phyloP scores from a whole-genome alignment of 306 rosid species.

The Rosa chinensis region DNA sequence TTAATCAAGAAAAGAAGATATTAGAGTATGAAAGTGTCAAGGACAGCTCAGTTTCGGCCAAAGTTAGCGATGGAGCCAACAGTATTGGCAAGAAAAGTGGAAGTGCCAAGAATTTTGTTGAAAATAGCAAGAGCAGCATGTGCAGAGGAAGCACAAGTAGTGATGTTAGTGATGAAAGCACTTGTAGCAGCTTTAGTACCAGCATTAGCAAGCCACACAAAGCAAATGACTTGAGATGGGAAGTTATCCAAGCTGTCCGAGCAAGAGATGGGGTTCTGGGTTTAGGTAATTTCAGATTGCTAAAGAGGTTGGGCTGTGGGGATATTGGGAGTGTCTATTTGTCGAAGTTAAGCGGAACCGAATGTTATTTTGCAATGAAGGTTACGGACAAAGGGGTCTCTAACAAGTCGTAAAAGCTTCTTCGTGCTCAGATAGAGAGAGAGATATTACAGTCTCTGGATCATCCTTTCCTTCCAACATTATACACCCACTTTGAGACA shows the following conservation, averaged over 20 bases:
- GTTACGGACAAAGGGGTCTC: constrained; percentile 98
- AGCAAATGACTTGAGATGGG: constrained; percentile 96
- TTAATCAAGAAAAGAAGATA: constrained; percentile 74
- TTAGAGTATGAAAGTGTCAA: constrained; percentile 82
- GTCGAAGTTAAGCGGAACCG: constrained; percentile 91
- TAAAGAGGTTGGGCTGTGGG: constrained; percentile 96
- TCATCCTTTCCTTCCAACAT: constrained; percentile 95
- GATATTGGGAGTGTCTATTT: constrained; percentile 98
- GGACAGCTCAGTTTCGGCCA: constrained; percentile 76
- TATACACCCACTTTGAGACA: constrained; percentile 93
- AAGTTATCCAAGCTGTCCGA: constrained; percentile 87
- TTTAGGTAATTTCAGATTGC: constrained; percentile 76
- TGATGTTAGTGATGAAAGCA: constrained; percentile 93
- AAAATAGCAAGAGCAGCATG: constrained; percentile 95
- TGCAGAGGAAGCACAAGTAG: constrained; percentile 98
- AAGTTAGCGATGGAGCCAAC: constrained; percentile 86
- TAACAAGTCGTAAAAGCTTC: constrained; percentile 90
- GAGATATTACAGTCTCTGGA: constrained; percentile 93
- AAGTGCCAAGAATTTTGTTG: constrained; percentile 84
- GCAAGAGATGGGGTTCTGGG: constrained; percentile 78
- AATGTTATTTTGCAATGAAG: constrained; percentile 94
- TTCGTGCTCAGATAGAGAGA: constrained; percentile 96
- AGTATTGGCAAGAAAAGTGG: constrained; percentile 88
- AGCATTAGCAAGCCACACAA: constrained; percentile 89
- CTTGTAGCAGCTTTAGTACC: constrained; percentile 93